A percentile compares a stretch with the other conserved stretches of the same genome.
Evolutionary conservation across 768 basidiomycete genomes (phyloP).

Genomic region (Leccinum broughii): DNA sequence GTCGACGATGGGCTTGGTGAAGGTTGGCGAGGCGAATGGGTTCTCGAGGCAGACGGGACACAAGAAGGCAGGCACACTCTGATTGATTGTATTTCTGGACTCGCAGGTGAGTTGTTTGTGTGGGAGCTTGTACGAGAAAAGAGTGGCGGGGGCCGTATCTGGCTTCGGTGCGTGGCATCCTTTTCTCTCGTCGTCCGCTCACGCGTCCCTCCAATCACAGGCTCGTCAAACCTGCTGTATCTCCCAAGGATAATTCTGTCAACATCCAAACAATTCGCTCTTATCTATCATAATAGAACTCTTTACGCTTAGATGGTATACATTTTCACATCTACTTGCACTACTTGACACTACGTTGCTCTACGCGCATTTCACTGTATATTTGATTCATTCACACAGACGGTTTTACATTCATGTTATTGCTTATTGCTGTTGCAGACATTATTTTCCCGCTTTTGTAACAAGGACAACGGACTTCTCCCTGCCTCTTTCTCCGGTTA

Average conservation of each 20-base stretch:
- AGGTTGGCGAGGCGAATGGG: slow-evolving; percentile 79
- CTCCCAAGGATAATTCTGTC: slow-evolving; percentile 24
- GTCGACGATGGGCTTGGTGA: slow-evolving; percentile 48
- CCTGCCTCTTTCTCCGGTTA: not conserved
- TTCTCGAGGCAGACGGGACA: slow-evolving; percentile 79
- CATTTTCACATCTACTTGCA: slow-evolving; percentile 7
- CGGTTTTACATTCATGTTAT: slow-evolving; percentile 10
- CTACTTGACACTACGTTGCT: slow-evolving; percentile 4
- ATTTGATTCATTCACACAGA: not conserved
- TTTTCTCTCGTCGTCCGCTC: not conserved
- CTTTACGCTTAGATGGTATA: slow-evolving; percentile 20
- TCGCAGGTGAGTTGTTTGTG: slow-evolving; percentile 35
- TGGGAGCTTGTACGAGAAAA: slow-evolving; percentile 67
- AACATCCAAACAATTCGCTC: slow-evolving; percentile 25
- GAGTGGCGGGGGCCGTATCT: slow-evolving; percentile 56
- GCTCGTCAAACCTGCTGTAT: slow-evolving; percentile 23
- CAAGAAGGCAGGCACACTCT: slow-evolving; percentile 58
- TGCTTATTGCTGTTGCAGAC: slow-evolving; percentile 21
- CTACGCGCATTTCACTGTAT: slow-evolving; percentile 18
- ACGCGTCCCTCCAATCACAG: slow-evolving; percentile 9
- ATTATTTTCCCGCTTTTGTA: slow-evolving; percentile 1
- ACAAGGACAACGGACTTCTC: slow-evolving; percentile 1
- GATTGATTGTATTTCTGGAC: slow-evolving; percentile 49
- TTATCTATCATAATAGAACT: slow-evolving; percentile 22
- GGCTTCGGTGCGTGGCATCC: slow-evolving; percentile 56